Percentiles rank a stretch among this genome's conserved stretches.
Conservation (phyloP, 129 eudicot genomes). For the Flaveria ramosissima region DNA sequence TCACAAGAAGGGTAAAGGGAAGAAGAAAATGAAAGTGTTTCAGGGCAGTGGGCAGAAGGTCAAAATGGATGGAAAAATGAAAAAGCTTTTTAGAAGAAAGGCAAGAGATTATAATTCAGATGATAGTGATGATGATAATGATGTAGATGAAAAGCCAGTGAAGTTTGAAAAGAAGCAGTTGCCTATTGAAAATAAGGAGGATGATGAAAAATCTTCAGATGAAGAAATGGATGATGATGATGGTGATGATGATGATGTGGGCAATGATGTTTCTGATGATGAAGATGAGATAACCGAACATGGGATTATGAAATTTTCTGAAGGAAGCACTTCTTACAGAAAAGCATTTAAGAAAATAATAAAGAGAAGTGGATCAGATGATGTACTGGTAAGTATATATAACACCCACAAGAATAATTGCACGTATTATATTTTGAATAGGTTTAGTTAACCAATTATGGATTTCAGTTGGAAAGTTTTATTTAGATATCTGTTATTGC, state of each 20-base stretch:
- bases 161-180: slow-evolving; percentile 33
- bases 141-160: slow-evolving; percentile 28
- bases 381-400: slow-evolving; percentile 58
- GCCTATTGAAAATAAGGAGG: slow-evolving; percentile 26
- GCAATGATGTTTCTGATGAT: slow-evolving; percentile 62
- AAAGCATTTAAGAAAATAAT: slow-evolving; percentile 72
- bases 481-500: slow-evolving; percentile 18
- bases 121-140: slow-evolving; percentile 48
- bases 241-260: slow-evolving; percentile 10
- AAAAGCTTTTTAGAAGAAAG: slow-evolving; percentile 57
- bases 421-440: neutral
- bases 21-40: slow-evolving; percentile 51
- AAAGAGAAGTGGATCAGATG: slow-evolving; percentile 62
- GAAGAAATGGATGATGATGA: slow-evolving; percentile 38
- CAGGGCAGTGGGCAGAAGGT: slow-evolving; percentile 43
- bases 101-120: slow-evolving; percentile 89
- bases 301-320: slow-evolving; percentile 64
- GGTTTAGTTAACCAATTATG: neutral
- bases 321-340: slow-evolving; percentile 74
- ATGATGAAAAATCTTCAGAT: slow-evolving; percentile 43
- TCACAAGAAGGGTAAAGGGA: slow-evolving; percentile 50
- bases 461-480: neutral
- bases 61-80: slow-evolving; percentile 55
- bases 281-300: slow-evolving; percentile 63
- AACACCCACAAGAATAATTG: neutral